Conservation (phyloP, 1,139 yeast genomes). For the Candida dubliniensis region DNA sequence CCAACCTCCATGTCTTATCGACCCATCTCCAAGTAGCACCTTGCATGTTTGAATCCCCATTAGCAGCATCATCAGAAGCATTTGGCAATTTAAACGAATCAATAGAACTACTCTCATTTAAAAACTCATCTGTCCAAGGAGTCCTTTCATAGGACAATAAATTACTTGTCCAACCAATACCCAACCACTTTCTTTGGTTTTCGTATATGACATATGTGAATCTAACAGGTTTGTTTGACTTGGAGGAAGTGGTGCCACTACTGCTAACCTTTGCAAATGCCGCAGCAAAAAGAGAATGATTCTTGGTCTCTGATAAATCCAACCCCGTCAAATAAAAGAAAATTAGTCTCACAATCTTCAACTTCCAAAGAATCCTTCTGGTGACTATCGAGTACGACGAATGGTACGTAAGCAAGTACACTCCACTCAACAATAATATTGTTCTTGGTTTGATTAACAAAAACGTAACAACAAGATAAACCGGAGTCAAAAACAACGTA, state of each 20-base stretch:
- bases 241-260: slow-evolving; percentile 15
- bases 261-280: slow-evolving; percentile 60
- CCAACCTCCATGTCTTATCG: slow-evolving; percentile 88
- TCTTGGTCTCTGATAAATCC: slow-evolving; percentile 64
- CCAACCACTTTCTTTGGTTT: slow-evolving; percentile 96
- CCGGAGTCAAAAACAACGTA: slow-evolving; percentile 80
- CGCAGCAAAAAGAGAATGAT: slow-evolving; percentile 52
- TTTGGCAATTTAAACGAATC: slow-evolving; percentile 73
- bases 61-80: slow-evolving; percentile 28
- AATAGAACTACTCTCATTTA: slow-evolving; percentile 79
- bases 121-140: slow-evolving; percentile 95
- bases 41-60: slow-evolving; percentile 22
- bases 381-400: slow-evolving; percentile 82
- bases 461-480: slow-evolving; percentile 68
- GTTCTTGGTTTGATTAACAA: slow-evolving; percentile 70
- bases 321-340: slow-evolving; percentile 85
- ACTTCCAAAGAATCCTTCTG: slow-evolving; percentile 80
- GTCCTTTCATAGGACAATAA: slow-evolving; percentile 89
- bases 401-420: slow-evolving; percentile 76
- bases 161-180: slow-evolving; percentile 96
- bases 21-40: slow-evolving; percentile 94
- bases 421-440: slow-evolving; percentile 59
- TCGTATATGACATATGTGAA: slow-evolving; percentile 94
- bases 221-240: slow-evolving; percentile 59
- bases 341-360: slow-evolving; percentile 65